Percentiles rank a stretch among this genome's conserved stretches.
Evolutionary conservation across 2,329 filamentous ascomycete genomes (phyloP).

Genomic region (Akanthomyces muscarius): DNA sequence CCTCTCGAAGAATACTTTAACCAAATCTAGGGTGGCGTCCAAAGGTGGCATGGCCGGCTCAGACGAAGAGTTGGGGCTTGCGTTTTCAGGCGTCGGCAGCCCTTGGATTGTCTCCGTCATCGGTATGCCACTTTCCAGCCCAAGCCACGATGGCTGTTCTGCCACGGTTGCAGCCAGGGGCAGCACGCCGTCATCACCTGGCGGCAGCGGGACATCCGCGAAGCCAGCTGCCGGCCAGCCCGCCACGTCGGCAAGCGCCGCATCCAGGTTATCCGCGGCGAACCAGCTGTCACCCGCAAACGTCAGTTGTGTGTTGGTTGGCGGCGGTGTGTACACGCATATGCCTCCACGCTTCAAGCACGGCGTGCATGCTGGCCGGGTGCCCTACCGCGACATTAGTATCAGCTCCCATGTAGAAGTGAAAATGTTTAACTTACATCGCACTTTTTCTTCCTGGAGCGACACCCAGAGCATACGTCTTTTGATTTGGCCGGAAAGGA

Average conservation of each 20-base stretch:
- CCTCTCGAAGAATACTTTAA: conserved; percentile 24
- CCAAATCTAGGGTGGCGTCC: conserved; percentile 19
- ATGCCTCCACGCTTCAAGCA: conserved; percentile 23
- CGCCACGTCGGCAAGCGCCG: not conserved
- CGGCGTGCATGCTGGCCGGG: conserved; percentile 21
- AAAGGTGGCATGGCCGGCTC: conserved; percentile 15
- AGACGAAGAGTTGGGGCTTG: not conserved
- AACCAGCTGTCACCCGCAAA: conserved; percentile 4
- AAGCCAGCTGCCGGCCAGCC: conserved; percentile 4
- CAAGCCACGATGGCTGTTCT: not conserved
- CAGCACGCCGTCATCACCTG: not conserved
- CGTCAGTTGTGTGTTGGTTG: not conserved
- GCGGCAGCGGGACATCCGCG: not conserved
- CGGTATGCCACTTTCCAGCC: not conserved
- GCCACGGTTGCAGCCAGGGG: not conserved
- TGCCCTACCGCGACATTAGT: conserved; percentile 17
- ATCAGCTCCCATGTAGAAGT: too few relatives aligned
- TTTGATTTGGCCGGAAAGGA: conserved; percentile 24
- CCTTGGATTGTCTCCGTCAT: not conserved
- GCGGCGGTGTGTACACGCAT: conserved; percentile 20
- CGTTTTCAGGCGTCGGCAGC: conserved; percentile 1
- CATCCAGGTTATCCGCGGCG: not conserved
- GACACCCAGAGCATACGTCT: conserved; percentile 26
- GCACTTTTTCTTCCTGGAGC: conserved; percentile 27
- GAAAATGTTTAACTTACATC: conserved; percentile 18